These are phyloP conservation scores for Pugionium dolabratum DNA, from an alignment of 345 rosid genomes.

Conservation along the genomic window DNA sequence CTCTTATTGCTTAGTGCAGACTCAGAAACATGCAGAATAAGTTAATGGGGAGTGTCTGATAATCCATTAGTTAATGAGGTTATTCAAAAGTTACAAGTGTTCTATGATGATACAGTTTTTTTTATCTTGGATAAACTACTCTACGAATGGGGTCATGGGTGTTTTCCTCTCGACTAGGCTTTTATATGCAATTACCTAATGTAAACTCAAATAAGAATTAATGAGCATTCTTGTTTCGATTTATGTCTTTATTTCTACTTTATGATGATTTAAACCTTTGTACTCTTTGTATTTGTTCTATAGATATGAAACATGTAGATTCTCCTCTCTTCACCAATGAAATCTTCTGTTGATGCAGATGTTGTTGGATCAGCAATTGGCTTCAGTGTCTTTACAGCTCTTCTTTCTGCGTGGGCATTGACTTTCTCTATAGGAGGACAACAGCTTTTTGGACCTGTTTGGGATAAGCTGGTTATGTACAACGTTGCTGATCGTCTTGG, in stretches of 20 bases:
- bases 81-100: neutral
- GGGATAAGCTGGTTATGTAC: constrained; percentile 92
- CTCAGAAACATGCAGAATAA: neutral
- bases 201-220: neutral
- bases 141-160: too few species aligned
- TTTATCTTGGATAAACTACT: too few species aligned
- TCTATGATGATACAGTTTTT: too few species aligned
- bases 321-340: constrained; percentile 17
- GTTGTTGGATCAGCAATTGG: constrained; percentile 80
- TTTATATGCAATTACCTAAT: too few species aligned
- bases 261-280: neutral
- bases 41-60: neutral
- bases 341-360: constrained; percentile 47
- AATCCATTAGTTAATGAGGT: constrained; percentile 7
- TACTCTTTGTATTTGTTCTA: neutral
- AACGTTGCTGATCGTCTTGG: constrained; percentile 86
- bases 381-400: constrained; percentile 55
- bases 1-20: neutral
- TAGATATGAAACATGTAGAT: constrained; percentile 4
- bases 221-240: constrained; percentile 2
- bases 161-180: too few species aligned
- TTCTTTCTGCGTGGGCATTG: constrained; percentile 83
- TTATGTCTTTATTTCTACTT: constrained; percentile 4
- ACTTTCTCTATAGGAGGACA: constrained; percentile 90
- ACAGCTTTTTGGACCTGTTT: constrained; percentile 67